These are phyloP conservation scores for Globisporangium paroecandrum DNA, from an alignment of 352 stramenopile species.

Conservation along the genomic window DNA sequence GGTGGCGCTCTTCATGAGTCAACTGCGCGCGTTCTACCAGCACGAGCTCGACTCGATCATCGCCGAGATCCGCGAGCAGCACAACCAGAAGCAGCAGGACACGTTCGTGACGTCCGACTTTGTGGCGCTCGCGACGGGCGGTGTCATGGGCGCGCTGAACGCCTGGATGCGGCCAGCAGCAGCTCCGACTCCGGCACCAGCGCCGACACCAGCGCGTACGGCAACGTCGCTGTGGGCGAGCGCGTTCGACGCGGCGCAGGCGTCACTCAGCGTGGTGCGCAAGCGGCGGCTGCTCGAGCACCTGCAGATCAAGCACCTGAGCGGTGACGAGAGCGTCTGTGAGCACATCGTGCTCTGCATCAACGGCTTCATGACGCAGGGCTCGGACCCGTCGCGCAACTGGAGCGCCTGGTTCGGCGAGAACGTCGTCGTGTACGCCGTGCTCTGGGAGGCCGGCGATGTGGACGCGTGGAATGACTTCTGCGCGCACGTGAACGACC, in stretches of 20 bases:
- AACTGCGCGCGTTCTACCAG: constrained; percentile 31
- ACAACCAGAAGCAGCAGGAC: constrained; percentile 52
- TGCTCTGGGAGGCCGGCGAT: constrained; percentile 80
- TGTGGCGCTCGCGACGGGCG: constrained; percentile 53
- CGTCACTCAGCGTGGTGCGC: constrained; percentile 65
- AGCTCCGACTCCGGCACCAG: constrained; percentile 3
- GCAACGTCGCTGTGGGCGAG: constrained; percentile 56
- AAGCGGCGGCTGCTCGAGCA: constrained; percentile 68
- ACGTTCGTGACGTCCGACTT: constrained; percentile 53
- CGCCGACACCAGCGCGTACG: not conserved
- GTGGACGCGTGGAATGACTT: constrained; percentile 75
- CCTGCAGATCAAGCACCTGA: constrained; percentile 57
- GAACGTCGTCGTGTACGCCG: constrained; percentile 52
- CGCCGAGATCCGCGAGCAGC: constrained; percentile 38
- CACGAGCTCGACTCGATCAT: constrained; percentile 46
- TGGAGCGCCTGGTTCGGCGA: constrained; percentile 51
- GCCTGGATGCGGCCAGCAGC: constrained; percentile 52
- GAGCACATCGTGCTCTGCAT: constrained; percentile 74
- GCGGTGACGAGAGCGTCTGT: constrained; percentile 51
- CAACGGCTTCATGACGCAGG: constrained; percentile 87
- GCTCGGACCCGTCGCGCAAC: constrained; percentile 56
- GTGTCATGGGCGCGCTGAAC: constrained; percentile 63
- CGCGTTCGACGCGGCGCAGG: constrained; percentile 68
- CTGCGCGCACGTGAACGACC: constrained; percentile 67
- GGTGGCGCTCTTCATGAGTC: constrained; percentile 24